Evolutionary conservation across 441 rosid species (phyloP).

Genomic region (Hura crepitans): DNA sequence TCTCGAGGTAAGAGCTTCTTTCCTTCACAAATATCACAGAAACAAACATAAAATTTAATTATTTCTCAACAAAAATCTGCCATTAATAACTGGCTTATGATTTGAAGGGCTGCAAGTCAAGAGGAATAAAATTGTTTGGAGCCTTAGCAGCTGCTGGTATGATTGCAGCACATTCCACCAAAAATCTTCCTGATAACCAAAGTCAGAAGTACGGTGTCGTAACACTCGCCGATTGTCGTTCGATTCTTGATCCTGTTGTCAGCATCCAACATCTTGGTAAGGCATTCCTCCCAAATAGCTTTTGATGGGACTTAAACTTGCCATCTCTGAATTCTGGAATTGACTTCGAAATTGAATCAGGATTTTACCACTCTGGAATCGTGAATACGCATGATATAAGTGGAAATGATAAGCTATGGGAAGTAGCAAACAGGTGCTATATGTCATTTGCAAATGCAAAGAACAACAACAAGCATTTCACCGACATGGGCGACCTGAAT

Average conservation of each 20-base stretch:
- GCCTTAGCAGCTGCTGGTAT: conserved; percentile 69
- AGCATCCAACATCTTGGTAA: conserved; percentile 53
- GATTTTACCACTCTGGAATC: conserved; percentile 80
- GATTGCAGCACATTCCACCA: conserved; percentile 58
- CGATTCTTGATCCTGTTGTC: conserved; percentile 65
- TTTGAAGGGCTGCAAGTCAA: conserved; percentile 64
- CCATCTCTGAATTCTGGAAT: too few species aligned
- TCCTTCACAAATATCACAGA: too few species aligned
- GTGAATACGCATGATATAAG: conserved; percentile 59
- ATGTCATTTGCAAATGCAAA: conserved; percentile 43
- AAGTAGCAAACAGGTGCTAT: conserved; percentile 57
- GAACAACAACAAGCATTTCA: conserved; percentile 65
- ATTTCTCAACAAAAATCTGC: too few species aligned
- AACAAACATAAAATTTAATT: too few species aligned
- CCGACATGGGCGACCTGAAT: conserved; percentile 79
- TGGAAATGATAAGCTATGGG: conserved; percentile 60
- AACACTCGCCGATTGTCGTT: conserved; percentile 70
- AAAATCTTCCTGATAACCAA: conserved; percentile 34
- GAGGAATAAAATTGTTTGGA: conserved; percentile 62
- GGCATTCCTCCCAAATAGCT: neutral
- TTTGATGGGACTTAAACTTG: too few species aligned
- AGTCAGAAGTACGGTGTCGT: conserved; percentile 68
- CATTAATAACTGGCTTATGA: neutral
- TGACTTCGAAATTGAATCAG: conserved; percentile 27
- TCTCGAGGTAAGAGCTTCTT: conserved; percentile 38